These are phyloP conservation scores for Papiliotrema nemorosa DNA, from an alignment of 1,284 basidiomycete genomes.

Conservation along the genomic window DNA sequence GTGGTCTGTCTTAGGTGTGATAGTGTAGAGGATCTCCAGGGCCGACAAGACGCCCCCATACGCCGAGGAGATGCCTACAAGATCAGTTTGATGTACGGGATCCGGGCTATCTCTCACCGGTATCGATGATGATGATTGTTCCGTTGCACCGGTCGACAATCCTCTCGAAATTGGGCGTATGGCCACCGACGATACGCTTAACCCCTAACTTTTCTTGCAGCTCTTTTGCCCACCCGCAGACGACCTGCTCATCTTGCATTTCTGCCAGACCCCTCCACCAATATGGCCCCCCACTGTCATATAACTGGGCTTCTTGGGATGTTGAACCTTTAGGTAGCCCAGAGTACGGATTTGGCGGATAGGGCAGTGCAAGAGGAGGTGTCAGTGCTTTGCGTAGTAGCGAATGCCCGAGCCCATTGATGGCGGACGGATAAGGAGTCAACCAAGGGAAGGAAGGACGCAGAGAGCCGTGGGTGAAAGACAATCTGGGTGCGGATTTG, in stretches of 20 bases:
- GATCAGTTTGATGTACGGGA: conserved; percentile 73
- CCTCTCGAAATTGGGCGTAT: conserved; percentile 82
- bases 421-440: conserved; percentile 71
- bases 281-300: conserved; percentile 70
- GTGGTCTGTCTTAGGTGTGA: conserved; percentile 48
- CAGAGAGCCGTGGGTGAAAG: conserved; percentile 84
- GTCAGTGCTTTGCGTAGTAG: conserved; percentile 61
- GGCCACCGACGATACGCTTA: conserved; percentile 82
- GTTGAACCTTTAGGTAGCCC: conserved; percentile 68
- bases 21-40: conserved; percentile 74
- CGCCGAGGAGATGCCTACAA: conserved; percentile 77
- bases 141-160: conserved; percentile 79
- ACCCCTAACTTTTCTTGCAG: conserved; percentile 71
- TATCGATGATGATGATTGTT: conserved; percentile 85
- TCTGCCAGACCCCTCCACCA: conserved; percentile 81
- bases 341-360: conserved; percentile 74
- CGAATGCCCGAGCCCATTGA: conserved; percentile 67
- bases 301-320: conserved; percentile 64
- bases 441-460: conserved; percentile 68
- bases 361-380: conserved; percentile 63
- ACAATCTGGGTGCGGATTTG: conserved; percentile 64
- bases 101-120: conserved; percentile 65
- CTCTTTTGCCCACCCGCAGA: conserved; percentile 66
- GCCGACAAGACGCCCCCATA: conserved; percentile 89
- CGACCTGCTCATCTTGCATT: conserved; percentile 55